Percentiles rank a stretch among this genome's conserved stretches.
These are phyloP conservation scores for Colletotrichum ledebouriae DNA, from an alignment of 2,329 filamentous ascomycete species.

Conservation along the genomic window DNA sequence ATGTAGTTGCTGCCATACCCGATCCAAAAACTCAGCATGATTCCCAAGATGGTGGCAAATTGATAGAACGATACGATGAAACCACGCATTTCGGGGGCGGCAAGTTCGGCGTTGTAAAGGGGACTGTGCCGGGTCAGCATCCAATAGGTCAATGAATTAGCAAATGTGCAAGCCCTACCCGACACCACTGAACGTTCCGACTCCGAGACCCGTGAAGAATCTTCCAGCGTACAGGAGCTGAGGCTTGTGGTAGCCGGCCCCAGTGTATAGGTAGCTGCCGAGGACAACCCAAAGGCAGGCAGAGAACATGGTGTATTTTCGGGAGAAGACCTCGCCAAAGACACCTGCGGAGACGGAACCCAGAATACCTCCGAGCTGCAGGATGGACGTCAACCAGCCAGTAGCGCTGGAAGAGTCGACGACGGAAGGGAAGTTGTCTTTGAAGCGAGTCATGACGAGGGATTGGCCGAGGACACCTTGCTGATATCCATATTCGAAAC, in stretches of 20 bases:
- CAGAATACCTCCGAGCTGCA: constrained; percentile 64
- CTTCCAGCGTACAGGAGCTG: constrained; percentile 61
- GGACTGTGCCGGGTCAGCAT: constrained; percentile 47
- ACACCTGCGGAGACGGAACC: constrained; percentile 63
- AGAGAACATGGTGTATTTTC: constrained; percentile 66
- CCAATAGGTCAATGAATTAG: fast-evolving
- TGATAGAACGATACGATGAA: constrained; percentile 76
- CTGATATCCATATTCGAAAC: constrained; percentile 67
- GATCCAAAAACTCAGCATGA: constrained; percentile 65
- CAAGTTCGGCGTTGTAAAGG: constrained; percentile 65
- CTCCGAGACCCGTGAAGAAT: constrained; percentile 64
- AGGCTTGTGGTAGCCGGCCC: constrained; percentile 55
- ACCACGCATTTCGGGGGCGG: constrained; percentile 75
- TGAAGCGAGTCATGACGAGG: constrained; percentile 66
- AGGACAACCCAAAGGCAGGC: constrained; percentile 62
- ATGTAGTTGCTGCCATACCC: constrained; percentile 62
- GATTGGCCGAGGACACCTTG: constrained; percentile 67
- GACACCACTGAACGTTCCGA: constrained; percentile 61
- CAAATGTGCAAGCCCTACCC: constrained; percentile 40
- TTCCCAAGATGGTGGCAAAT: constrained; percentile 70
- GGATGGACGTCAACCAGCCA: constrained; percentile 65
- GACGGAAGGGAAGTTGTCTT: constrained; percentile 62
- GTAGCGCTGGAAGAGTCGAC: constrained; percentile 60
- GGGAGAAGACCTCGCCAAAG: constrained; percentile 62
- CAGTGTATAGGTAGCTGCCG: constrained; percentile 60